phyloP scores from a whole-genome alignment of 192 early-diverging fungal genomes.

The Umbelopsis ramanniana region DNA sequence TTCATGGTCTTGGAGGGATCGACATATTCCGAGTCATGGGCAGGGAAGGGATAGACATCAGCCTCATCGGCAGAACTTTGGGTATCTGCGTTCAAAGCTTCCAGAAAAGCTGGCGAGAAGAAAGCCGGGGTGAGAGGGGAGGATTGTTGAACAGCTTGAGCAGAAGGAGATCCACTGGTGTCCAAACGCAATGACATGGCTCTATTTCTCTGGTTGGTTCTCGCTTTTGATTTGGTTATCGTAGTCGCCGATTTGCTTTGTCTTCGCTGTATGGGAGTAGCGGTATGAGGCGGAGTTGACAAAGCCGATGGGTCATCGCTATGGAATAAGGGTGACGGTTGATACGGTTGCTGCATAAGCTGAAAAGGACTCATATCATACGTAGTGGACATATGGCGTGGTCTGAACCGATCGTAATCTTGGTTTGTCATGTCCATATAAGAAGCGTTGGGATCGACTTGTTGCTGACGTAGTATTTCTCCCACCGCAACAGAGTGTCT shows the following conservation, averaged over 20 bases:
- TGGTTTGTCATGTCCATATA: constrained; percentile 13
- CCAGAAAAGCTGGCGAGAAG: constrained; percentile 73
- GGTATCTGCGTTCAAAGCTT: constrained; percentile 58
- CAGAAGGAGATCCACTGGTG: neutral
- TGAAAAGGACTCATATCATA: constrained; percentile 6
- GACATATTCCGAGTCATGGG: constrained; percentile 4
- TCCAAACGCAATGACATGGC: constrained; percentile 13
- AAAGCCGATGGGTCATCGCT: neutral
- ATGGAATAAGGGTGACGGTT: neutral
- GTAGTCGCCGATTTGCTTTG: constrained; percentile 18
- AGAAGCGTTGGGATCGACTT: neutral
- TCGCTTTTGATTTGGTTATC: neutral
- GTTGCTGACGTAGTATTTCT: neutral
- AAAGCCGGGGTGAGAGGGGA: constrained; percentile 59
- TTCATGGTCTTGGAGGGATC: constrained; percentile 18
- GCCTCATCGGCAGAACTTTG: constrained; percentile 18
- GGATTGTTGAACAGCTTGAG: constrained; percentile 3
- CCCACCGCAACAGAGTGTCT: constrained; percentile 12
- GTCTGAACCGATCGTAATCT: constrained; percentile 6
- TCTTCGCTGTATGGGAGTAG: constrained; percentile 1
- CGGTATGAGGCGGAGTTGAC: constrained; percentile 10
- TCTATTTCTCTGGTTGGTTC: constrained; percentile 4
- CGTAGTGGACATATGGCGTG: neutral
- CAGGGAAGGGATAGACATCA: neutral
- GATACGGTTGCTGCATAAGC: neutral